These are phyloP conservation scores for Styphnolobium japonicum DNA, from an alignment of 306 rosid species.

Conservation along the genomic window DNA sequence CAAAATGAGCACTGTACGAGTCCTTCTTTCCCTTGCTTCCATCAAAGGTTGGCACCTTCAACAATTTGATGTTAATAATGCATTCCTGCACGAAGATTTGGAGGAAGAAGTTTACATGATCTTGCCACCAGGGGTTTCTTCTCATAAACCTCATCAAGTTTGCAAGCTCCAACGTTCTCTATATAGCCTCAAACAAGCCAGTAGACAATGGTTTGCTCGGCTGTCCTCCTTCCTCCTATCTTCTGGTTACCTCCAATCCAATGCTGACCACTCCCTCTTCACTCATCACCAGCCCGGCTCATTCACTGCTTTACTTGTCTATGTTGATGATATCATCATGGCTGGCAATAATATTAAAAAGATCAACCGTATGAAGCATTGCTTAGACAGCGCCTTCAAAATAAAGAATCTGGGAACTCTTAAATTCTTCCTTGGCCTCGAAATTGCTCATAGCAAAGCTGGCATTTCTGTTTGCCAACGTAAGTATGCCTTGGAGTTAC, in stretches of 20 bases:
- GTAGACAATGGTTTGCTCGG: not conserved
- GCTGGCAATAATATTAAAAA: not conserved
- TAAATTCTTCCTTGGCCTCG: too few relatives aligned
- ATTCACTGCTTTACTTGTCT: not conserved
- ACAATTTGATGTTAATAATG: not conserved
- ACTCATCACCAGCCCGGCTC: fast-evolving
- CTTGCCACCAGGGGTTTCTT: not conserved
- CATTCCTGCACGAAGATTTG: not conserved
- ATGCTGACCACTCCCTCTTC: not conserved
- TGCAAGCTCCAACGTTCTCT: not conserved
- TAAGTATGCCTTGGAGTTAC: too few relatives aligned
- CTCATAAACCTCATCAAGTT: not conserved
- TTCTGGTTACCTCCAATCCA: not conserved
- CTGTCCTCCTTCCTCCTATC: not conserved
- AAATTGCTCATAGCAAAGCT: too few relatives aligned
- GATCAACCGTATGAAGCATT: not conserved
- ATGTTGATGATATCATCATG: not conserved
- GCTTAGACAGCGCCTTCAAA: too few relatives aligned
- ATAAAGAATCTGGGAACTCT: too few relatives aligned
- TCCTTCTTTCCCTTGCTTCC: not conserved
- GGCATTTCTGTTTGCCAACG: too few relatives aligned
- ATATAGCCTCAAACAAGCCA: not conserved
- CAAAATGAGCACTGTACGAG: not conserved
- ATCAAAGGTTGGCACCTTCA: not conserved
- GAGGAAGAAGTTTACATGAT: not conserved